phyloP scores from a whole-genome alignment of 2,329 filamentous ascomycete species.

The Nigrograna mackinnonii region DNA sequence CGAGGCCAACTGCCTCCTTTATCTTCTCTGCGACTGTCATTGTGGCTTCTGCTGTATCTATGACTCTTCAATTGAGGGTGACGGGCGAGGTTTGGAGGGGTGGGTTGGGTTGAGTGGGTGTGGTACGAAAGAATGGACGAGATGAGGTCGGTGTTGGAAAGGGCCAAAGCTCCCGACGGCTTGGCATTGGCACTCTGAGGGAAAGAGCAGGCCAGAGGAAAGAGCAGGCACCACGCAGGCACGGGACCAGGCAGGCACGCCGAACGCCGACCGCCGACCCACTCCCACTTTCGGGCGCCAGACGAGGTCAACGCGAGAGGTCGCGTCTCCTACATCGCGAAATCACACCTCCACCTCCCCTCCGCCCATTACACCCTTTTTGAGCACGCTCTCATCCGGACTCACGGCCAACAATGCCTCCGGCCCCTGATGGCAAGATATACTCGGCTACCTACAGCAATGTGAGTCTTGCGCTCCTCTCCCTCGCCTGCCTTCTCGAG shows the following conservation, averaged over 20 bases:
- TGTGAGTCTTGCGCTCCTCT: slow-evolving; percentile 42
- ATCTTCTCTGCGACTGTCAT: slow-evolving; percentile 50
- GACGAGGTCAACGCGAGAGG: slow-evolving; percentile 2
- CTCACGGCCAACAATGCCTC: slow-evolving; percentile 36
- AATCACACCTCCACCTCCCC: slow-evolving; percentile 14
- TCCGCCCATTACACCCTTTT: too few relatives aligned
- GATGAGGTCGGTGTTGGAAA: neutral
- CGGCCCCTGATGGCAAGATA: slow-evolving; percentile 50
- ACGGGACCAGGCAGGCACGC: too few relatives aligned
- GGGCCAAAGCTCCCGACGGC: neutral
- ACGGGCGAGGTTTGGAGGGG: slow-evolving; percentile 12
- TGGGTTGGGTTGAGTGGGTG: slow-evolving; percentile 16
- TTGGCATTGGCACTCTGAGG: neutral
- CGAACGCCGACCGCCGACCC: too few relatives aligned
- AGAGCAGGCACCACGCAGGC: too few relatives aligned
- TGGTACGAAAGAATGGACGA: slow-evolving; percentile 11
- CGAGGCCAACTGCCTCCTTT: slow-evolving; percentile 53
- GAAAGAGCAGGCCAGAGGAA: too few relatives aligned
- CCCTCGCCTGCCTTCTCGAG: neutral
- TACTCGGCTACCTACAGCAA: slow-evolving; percentile 70
- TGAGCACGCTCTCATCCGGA: slow-evolving; percentile 3
- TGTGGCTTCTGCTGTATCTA: slow-evolving; percentile 19
- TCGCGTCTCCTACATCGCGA: slow-evolving; percentile 16
- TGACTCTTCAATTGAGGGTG: slow-evolving; percentile 25
- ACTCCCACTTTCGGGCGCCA: too few relatives aligned